phyloP scores from a whole-genome alignment of 345 rosid species.

The Bruguiera sexangula region DNA sequence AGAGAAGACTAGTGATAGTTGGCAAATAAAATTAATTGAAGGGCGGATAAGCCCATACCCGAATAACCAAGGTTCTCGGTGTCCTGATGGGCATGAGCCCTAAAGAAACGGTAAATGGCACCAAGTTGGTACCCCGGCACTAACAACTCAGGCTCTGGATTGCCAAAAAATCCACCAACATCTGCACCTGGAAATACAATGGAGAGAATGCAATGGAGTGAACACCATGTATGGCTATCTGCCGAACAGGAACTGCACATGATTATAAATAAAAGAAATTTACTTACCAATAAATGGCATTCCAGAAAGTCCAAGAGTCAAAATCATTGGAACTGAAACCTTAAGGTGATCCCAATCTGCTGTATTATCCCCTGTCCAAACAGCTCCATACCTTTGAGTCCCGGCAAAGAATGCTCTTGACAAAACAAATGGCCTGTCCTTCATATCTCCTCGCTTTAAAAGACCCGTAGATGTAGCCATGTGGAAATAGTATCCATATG shows the following conservation, averaged over 20 bases:
- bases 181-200: constrained; percentile 68
- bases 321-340: constrained; percentile 90
- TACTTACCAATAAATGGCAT: constrained; percentile 73
- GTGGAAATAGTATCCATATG: constrained; percentile 88
- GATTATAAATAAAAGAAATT: not conserved
- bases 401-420: constrained; percentile 95
- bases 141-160: constrained; percentile 83
- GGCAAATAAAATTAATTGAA: not conserved
- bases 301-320: constrained; percentile 86
- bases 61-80: constrained; percentile 91
- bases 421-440: constrained; percentile 92
- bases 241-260: not conserved
- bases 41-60: constrained; percentile 49
- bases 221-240: not conserved
- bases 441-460: constrained; percentile 76
- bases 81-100: constrained; percentile 97
- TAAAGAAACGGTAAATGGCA: constrained; percentile 96
- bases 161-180: constrained; percentile 95
- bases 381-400: constrained; percentile 88
- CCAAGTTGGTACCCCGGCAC: constrained; percentile 99
- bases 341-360: constrained; percentile 96
- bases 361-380: constrained; percentile 96
- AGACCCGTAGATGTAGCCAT: constrained; percentile 99
- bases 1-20: not conserved
- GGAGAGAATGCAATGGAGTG: not conserved